Evolutionary conservation across 371 early-diverging fungal species (phyloP).

Genomic region (Scutellospora calospora): DNA sequence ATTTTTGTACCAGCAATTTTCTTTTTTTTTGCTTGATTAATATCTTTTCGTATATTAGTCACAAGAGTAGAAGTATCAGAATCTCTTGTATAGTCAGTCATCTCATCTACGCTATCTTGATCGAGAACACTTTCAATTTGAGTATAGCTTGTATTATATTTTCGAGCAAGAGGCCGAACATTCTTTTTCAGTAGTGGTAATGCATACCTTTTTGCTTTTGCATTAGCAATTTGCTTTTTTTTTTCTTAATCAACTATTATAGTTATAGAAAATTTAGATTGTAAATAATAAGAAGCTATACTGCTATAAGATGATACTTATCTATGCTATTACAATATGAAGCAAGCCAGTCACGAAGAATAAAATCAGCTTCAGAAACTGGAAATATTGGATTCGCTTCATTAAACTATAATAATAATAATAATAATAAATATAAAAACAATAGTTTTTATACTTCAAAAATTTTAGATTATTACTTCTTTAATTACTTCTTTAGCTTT

Average conservation of each 20-base stretch:
- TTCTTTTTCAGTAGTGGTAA: neutral
- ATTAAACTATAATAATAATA: neutral
- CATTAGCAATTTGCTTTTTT: neutral
- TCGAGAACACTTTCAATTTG: no score
- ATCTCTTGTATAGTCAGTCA: no score
- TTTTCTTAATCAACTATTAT: neutral
- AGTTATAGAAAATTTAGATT: neutral
- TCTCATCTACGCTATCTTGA: no score
- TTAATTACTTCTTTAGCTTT: neutral
- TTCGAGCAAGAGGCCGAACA: neutral
- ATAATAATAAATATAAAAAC: neutral
- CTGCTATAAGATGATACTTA: neutral
- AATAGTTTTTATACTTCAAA: no score
- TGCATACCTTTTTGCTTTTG: neutral
- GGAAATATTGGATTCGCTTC: neutral
- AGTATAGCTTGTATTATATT: no score
- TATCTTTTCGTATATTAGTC: neutral
- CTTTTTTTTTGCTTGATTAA: neutral
- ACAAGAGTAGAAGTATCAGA: no score
- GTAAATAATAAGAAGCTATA: neutral
- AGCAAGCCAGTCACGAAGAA: neutral
- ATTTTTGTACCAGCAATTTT: neutral
- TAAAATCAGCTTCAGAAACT: slow-evolving; percentile 26
- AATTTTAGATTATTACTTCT: neutral
- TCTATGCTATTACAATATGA: slow-evolving; percentile 14